Base-by-base conservation (phyloP, 352 stramenopile genomes). In the Salisapilia sapeloensis region DNA sequence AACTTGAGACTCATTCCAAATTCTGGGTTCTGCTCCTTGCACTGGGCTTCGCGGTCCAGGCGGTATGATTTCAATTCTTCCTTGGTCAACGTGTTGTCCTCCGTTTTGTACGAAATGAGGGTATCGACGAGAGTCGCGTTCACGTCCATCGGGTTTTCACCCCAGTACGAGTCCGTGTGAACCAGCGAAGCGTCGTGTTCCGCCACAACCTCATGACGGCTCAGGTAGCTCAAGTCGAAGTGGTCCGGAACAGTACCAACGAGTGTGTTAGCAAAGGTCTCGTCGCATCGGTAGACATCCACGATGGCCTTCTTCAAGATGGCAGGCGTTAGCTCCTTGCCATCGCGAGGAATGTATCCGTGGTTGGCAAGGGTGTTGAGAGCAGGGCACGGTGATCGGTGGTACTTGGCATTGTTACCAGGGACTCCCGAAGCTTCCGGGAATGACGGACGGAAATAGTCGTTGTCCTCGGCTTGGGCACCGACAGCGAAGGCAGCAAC, bases 361-460 rank as follows among this genome's bases (percentile, higher is more conserved):
- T 82, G 65, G 34, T 85, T 86, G 2, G 70, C 66, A 8, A 86
- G 44, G 24, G 61, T 50, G 40, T 86, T 86, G 21, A 86, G 46
- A 16, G 46, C 53, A 21, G 66, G 66, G 33, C 71, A 86, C 17
- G 71, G 66, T 30, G 44, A 48, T 32, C 62, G 66, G 40, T 79
- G 66, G 36, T 61, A 59, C 22, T 29, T 20, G 17, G 50, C 53
- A 24, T 53, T 65, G 10, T 35, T 50, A 31, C 55, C 60, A 9
- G 58, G 64, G 19, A 74, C 50, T 2, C 61, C 61, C 0, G 58
- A 66, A 23, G 69, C 54, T 2, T 66, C 44, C 4, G 15, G 25
- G 4, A 45, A 43, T 6, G 29, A 38, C 1, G 65, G 65, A 13
- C 61, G 61, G 14, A 54, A 33, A 46, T 81, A 76, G 33, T 32